Conservation (phyloP, 371 early-diverging fungal genomes). For the Mortierella sp. region DNA sequence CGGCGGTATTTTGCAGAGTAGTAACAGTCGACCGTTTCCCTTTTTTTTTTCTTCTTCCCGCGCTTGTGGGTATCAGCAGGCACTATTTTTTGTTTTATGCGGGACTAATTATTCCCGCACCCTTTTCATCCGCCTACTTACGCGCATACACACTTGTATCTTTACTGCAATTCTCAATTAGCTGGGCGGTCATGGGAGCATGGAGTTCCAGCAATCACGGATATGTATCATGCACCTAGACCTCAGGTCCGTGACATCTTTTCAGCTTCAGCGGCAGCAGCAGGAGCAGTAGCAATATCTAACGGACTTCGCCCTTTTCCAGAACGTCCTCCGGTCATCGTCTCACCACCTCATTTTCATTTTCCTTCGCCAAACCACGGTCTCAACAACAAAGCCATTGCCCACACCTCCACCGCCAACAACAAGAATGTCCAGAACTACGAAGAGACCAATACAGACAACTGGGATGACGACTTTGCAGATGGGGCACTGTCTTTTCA, state of each 20-base stretch:
- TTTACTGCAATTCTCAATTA: not conserved
- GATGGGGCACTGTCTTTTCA: constrained; percentile 50
- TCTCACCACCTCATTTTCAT: constrained; percentile 19
- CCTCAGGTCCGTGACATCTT: constrained; percentile 19
- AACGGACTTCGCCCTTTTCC: not conserved
- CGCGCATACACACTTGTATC: not conserved
- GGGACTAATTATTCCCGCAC: constrained; percentile 8
- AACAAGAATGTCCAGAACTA: constrained; percentile 44
- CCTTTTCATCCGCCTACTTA: not conserved
- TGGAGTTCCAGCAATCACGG: constrained; percentile 22
- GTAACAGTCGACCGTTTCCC: not conserved
- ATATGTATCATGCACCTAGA: constrained; percentile 24
- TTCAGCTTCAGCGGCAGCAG: constrained; percentile 16
- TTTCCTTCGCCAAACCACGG: not conserved
- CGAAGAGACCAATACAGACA: constrained; percentile 33
- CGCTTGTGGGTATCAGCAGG: not conserved
- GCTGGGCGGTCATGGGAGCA: constrained; percentile 28
- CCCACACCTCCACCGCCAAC: not conserved
- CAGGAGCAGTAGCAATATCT: constrained; percentile 19
- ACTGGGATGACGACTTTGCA: constrained; percentile 65
- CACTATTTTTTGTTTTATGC: not conserved
- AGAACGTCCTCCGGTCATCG: not conserved
- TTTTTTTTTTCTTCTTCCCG: not conserved
- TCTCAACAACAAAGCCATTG: constrained; percentile 9
- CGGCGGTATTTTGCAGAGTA: not conserved